A percentile compares a stretch with the other conserved stretches of the same genome.
Conservation (phyloP, 192 early-diverging fungal species). For the Coemansia sp. region DNA sequence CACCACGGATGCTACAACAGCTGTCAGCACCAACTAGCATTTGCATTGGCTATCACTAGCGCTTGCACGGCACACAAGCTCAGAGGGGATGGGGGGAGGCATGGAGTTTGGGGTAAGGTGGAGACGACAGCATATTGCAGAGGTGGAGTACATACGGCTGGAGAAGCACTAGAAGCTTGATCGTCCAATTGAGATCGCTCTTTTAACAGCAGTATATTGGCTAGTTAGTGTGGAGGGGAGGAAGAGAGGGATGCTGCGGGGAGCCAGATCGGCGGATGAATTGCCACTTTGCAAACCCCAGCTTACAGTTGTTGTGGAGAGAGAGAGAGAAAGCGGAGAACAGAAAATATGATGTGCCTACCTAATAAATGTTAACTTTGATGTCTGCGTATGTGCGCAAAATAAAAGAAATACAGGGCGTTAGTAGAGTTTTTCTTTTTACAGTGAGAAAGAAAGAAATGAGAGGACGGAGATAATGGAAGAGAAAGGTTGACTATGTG, state of each 20-base stretch:
- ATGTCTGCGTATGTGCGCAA: not conserved
- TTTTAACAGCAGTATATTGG: not conserved
- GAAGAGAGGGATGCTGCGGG: not conserved
- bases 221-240: not conserved
- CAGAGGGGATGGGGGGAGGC: not conserved
- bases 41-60: not conserved
- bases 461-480: not conserved
- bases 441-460: not conserved
- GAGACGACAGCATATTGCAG: conserved; percentile 1
- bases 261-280: conserved; percentile 8
- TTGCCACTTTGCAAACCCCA: conserved; percentile 9
- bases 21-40: not conserved
- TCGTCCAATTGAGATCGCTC: not conserved
- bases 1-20: not conserved
- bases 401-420: not conserved
- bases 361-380: not conserved
- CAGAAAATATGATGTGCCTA: not conserved
- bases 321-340: not conserved
- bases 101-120: not conserved
- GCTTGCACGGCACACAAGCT: not conserved
- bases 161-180: not conserved
- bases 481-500: not conserved
- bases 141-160: not conserved
- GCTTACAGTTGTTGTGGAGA: not conserved
- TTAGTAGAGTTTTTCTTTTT: not conserved